A percentile compares a stretch with the other conserved stretches of the same genome.
Evolutionary conservation across 768 basidiomycete species (phyloP).

Genomic region (Suillus decipiens): DNA sequence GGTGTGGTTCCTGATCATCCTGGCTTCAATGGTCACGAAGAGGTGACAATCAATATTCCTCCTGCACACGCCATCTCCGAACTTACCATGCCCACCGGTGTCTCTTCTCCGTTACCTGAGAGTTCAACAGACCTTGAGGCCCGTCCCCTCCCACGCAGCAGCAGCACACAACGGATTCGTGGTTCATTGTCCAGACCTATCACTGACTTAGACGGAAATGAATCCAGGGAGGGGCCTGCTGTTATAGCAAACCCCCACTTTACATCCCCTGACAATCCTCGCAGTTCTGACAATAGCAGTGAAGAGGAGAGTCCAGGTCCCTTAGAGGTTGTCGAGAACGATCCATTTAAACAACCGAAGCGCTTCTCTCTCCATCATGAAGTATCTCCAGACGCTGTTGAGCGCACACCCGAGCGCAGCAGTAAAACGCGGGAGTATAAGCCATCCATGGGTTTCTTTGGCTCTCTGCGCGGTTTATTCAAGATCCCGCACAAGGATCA

Average conservation of each 20-base stretch:
- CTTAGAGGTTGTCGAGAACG: constrained; percentile 27
- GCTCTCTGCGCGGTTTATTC: constrained; percentile 30
- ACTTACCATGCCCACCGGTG: constrained; percentile 25
- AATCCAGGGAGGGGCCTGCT: not conserved
- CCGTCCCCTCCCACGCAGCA: constrained; percentile 3
- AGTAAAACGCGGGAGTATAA: constrained; percentile 21
- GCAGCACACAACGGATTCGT: constrained; percentile 12
- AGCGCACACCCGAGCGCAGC: constrained; percentile 1
- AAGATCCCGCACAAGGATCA: constrained; percentile 19
- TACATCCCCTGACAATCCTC: not conserved
- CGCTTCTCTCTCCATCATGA: constrained; percentile 11
- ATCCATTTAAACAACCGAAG: constrained; percentile 23
- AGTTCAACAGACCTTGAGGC: not conserved
- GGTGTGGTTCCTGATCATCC: constrained; percentile 12
- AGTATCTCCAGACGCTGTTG: not conserved
- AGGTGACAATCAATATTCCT: constrained; percentile 24
- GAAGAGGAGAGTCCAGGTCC: constrained; percentile 19
- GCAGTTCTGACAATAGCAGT: constrained; percentile 16
- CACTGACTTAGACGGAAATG: constrained; percentile 25
- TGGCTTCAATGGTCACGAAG: constrained; percentile 7
- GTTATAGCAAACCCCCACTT: not conserved
- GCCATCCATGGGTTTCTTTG: constrained; percentile 25
- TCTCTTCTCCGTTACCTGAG: constrained; percentile 9
- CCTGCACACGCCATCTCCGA: constrained; percentile 32
- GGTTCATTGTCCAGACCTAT: constrained; percentile 30